A percentile compares a stretch with the other conserved stretches of the same genome.
Evolutionary conservation across 2,329 filamentous ascomycete genomes (phyloP).

Genomic region (Colletotrichum gloeosporioides): DNA sequence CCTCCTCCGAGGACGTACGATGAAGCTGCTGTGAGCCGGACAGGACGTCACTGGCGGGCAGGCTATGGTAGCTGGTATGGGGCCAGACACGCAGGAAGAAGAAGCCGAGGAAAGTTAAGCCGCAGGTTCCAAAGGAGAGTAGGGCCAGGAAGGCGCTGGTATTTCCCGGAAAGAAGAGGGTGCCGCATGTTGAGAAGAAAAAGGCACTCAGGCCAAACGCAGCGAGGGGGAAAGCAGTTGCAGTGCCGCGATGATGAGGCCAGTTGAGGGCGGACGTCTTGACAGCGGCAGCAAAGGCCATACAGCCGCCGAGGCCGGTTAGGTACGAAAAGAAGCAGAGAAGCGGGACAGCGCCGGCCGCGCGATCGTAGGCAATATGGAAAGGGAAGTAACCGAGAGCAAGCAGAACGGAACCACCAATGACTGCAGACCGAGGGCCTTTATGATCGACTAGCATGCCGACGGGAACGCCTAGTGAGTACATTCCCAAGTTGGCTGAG

Average conservation of each 20-base stretch:
- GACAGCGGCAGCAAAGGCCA: slow-evolving; percentile 86
- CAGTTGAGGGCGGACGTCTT: slow-evolving; percentile 91
- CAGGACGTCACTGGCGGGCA: slow-evolving; percentile 44
- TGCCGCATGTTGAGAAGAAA: slow-evolving; percentile 87
- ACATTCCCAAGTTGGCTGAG: slow-evolving; percentile 93
- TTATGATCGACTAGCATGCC: slow-evolving; percentile 86
- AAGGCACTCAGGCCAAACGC: slow-evolving; percentile 95
- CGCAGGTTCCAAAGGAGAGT: slow-evolving; percentile 79
- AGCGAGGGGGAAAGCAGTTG: slow-evolving; percentile 90
- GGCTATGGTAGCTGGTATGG: slow-evolving; percentile 61
- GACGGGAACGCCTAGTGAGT: slow-evolving; percentile 85
- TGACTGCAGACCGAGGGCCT: slow-evolving; percentile 79
- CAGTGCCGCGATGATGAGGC: slow-evolving; percentile 88
- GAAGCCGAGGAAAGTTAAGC: slow-evolving; percentile 76
- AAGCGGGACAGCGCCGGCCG: slow-evolving; percentile 59
- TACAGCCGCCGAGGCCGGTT: slow-evolving; percentile 87
- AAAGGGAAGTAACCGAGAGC: slow-evolving; percentile 86
- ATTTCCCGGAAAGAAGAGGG: slow-evolving; percentile 80
- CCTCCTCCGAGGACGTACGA: slow-evolving; percentile 47
- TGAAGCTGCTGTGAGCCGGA: slow-evolving; percentile 38
- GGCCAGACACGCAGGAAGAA: slow-evolving; percentile 84
- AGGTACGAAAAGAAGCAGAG: slow-evolving; percentile 87
- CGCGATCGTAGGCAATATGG: slow-evolving; percentile 76
- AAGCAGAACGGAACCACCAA: slow-evolving; percentile 76
- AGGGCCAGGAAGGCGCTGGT: slow-evolving; percentile 83